These are phyloP conservation scores for Epichloe sp. DNA, from an alignment of 2,329 filamentous ascomycete species.

Conservation along the genomic window DNA sequence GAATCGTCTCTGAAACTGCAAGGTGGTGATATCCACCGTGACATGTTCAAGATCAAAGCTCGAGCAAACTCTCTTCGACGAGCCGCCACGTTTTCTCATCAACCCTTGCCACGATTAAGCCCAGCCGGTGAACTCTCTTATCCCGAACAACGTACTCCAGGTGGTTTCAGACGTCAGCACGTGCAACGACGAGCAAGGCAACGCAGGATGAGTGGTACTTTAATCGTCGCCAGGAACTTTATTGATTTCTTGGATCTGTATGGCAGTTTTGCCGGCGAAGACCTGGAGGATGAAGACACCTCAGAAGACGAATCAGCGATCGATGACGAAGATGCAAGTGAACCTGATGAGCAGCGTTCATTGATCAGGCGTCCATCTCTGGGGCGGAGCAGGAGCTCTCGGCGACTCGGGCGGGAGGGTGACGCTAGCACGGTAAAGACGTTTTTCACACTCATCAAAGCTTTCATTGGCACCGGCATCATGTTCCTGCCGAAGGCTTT, in stretches of 20 bases:
- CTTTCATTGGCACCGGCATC: constrained; percentile 68
- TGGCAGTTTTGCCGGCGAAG: constrained; percentile 64
- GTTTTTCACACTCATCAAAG: constrained; percentile 68
- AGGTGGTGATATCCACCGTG: constrained; percentile 66
- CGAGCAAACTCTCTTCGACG: constrained; percentile 38
- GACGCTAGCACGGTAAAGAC: constrained; percentile 58
- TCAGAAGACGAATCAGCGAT: constrained; percentile 46
- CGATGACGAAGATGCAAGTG: constrained; percentile 25
- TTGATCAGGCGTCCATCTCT: constrained; percentile 29
- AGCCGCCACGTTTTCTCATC: constrained; percentile 54
- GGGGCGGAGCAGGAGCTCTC: constrained; percentile 38
- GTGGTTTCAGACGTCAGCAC: constrained; percentile 34
- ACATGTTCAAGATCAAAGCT: constrained; percentile 61
- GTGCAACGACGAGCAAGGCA: constrained; percentile 26
- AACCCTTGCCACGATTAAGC: constrained; percentile 21
- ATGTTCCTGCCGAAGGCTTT: constrained; percentile 75
- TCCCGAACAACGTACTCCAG: constrained; percentile 29
- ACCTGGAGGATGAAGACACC: constrained; percentile 35
- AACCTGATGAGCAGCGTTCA: constrained; percentile 42
- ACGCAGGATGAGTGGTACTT: constrained; percentile 18
- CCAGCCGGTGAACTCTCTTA: constrained; percentile 19
- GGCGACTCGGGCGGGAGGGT: constrained; percentile 31
- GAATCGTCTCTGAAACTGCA: constrained; percentile 57
- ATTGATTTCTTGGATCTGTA: constrained; percentile 66
- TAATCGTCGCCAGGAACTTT: constrained; percentile 54